Evolutionary conservation across 163 green algal genomes (phyloP), one percentile per base, ranked within the genome.

Genomic region (Chloromonas sp.): DNA sequence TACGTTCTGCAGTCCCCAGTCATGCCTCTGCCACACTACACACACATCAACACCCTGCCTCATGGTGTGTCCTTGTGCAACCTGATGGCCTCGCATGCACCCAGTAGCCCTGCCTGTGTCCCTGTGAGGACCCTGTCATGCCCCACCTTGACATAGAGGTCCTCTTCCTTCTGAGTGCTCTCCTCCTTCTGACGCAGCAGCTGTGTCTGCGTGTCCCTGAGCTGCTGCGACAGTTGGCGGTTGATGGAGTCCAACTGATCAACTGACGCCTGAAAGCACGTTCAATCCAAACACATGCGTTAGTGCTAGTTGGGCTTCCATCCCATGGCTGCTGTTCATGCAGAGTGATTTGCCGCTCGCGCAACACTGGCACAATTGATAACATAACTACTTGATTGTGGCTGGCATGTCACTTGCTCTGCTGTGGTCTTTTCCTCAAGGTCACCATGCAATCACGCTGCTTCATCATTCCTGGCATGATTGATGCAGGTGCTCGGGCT

Each of bases 61-160:
- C 36, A 36, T 36, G 36, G 36, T 36, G 36, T 36, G 36, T 36
- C 36, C 36, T 36, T 36, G 36, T 36, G 36, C 36, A 36, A 36
- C 36, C 36, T 36, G 36, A 36, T 36, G 36, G 36, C 36, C 36
- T 36, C 36, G 36, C 36, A 36, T 36, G 36, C 36, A 36, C 36
- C 36, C 36, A 36, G 36, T 36, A 36, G 36, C 36, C 36, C 36
- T 36, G 36, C 36, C 36, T 36, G 36, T 36, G 36, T 36, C 36
- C 36, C 36, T 36, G 36, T 36, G 36, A 36, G 36, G 36, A 36
- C 36, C 36, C 36, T 36, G 36, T 36, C 66, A 74, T 3, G 0
- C 78, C 78, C 0, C 78, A 70, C 79, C 79, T 87, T 87, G 57
- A 87, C 59, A 60, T 87, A 74, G 70, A 87, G 81, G 60, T 87